These are phyloP conservation scores for Trichocomaceae sp. DNA, from an alignment of 2,329 filamentous ascomycete species.

Conservation along the genomic window DNA sequence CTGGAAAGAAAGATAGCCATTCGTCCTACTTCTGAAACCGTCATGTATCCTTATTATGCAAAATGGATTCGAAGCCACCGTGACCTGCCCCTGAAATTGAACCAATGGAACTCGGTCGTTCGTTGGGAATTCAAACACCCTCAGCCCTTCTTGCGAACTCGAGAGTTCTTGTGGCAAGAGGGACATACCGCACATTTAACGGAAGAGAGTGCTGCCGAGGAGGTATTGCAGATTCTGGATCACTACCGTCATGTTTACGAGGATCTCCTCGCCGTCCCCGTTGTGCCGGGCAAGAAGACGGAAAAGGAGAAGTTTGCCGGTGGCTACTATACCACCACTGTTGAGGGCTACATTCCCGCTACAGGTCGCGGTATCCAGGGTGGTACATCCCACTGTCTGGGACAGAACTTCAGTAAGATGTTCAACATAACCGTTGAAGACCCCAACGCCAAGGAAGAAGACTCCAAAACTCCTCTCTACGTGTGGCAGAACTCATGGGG, in stretches of 20 bases:
- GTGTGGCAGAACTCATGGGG: slow-evolving; percentile 99
- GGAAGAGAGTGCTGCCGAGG: slow-evolving; percentile 69
- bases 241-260: slow-evolving; percentile 90
- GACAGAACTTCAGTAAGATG: slow-evolving; percentile 99
- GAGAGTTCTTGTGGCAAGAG: slow-evolving; percentile 98
- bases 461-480: slow-evolving; percentile 72
- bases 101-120: slow-evolving; percentile 96
- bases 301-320: slow-evolving; percentile 98
- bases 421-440: slow-evolving; percentile 97
- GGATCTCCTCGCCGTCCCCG: slow-evolving; percentile 85
- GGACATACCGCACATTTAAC: slow-evolving; percentile 89
- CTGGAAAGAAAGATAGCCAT: slow-evolving; percentile 74
- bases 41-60: slow-evolving; percentile 94
- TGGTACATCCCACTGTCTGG: slow-evolving; percentile 86
- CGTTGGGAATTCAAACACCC: slow-evolving; percentile 97
- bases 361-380: slow-evolving; percentile 96
- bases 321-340: slow-evolving; percentile 91
- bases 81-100: slow-evolving; percentile 86
- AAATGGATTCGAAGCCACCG: slow-evolving; percentile 97
- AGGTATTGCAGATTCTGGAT: slow-evolving; percentile 89
- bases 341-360: slow-evolving; percentile 92
- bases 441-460: slow-evolving; percentile 60
- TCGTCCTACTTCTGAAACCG: slow-evolving; percentile 64
- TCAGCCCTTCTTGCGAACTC: slow-evolving; percentile 75
- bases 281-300: slow-evolving; percentile 89